These are phyloP conservation scores for Lojkania enalia DNA, from an alignment of 2,329 filamentous ascomycete genomes.

Conservation along the genomic window DNA sequence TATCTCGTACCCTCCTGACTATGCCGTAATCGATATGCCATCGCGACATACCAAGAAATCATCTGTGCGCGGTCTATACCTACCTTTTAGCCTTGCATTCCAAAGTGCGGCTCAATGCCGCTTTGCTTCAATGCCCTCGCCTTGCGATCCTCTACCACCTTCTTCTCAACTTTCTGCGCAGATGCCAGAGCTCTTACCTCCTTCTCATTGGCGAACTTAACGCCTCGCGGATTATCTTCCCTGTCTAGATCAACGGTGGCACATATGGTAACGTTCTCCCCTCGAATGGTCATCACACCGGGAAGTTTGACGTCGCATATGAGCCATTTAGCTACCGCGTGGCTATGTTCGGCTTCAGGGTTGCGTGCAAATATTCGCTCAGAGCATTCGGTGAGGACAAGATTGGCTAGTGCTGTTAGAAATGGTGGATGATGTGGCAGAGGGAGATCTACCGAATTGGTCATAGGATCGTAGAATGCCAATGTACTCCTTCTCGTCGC, in stretches of 20 bases:
- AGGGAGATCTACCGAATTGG: constrained; percentile 75
- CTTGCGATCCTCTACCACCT: constrained; percentile 52
- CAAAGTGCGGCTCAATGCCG: constrained; percentile 68
- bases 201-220: constrained; percentile 66
- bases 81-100: constrained; percentile 75
- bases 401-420: constrained; percentile 68
- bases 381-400: constrained; percentile 89
- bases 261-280: constrained; percentile 94
- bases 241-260: constrained; percentile 97
- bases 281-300: constrained; percentile 88
- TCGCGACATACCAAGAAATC: background rate
- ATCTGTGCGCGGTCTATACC: too few relatives aligned
- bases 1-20: background rate
- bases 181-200: constrained; percentile 73
- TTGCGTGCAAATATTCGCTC: constrained; percentile 80
- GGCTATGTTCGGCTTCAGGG: constrained; percentile 29
- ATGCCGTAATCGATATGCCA: background rate
- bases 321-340: constrained; percentile 49
- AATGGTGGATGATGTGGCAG: background rate
- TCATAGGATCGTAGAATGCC: constrained; percentile 95
- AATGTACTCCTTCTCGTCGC: constrained; percentile 91
- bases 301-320: constrained; percentile 84
- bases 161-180: constrained; percentile 74
- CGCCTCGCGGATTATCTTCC: constrained; percentile 84
- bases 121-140: constrained; percentile 64